These are phyloP conservation scores for Fusarium nisikadoi DNA, from an alignment of 2,329 filamentous ascomycete species.

Conservation along the genomic window DNA sequence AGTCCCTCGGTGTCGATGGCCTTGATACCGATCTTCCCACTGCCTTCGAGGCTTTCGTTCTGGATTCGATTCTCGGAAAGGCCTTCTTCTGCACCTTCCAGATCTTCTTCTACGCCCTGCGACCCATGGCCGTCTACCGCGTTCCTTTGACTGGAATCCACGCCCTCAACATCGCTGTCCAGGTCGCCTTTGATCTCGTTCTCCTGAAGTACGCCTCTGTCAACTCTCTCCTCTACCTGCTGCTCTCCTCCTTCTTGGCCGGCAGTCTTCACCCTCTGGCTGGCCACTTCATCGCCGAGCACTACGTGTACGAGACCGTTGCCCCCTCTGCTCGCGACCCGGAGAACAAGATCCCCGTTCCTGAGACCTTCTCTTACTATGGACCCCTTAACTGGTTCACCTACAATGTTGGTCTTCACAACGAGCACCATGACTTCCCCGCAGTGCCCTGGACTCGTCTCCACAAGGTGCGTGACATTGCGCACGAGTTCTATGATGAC, in stretches of 20 bases:
- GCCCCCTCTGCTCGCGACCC: conserved; percentile 66
- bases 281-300: conserved; percentile 98
- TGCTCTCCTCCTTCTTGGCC: conserved; percentile 91
- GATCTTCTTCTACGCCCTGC: conserved; percentile 97
- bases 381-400: conserved; percentile 90
- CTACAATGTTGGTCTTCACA: conserved; percentile 98
- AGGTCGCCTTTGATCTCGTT: conserved; percentile 80
- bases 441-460: conserved; percentile 94
- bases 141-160: conserved; percentile 89
- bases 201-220: conserved; percentile 70
- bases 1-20: conserved; percentile 95
- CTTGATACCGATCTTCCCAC: conserved; percentile 97
- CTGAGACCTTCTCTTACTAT: conserved; percentile 98
- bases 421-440: conserved; percentile 99
- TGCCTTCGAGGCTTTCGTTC: conserved; percentile 87
- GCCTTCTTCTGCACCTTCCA: conserved; percentile 99
- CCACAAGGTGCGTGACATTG: conserved; percentile 79
- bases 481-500: conserved; percentile 90
- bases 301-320: conserved; percentile 82
- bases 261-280: conserved; percentile 94
- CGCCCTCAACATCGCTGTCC: conserved; percentile 80
- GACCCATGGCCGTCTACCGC: conserved; percentile 93
- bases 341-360: conserved; percentile 72
- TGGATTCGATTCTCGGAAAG: conserved; percentile 95
- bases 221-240: conserved; percentile 80